Base-by-base conservation (phyloP, 1,284 basidiomycete species). In the Heliocybe sulcata region DNA sequence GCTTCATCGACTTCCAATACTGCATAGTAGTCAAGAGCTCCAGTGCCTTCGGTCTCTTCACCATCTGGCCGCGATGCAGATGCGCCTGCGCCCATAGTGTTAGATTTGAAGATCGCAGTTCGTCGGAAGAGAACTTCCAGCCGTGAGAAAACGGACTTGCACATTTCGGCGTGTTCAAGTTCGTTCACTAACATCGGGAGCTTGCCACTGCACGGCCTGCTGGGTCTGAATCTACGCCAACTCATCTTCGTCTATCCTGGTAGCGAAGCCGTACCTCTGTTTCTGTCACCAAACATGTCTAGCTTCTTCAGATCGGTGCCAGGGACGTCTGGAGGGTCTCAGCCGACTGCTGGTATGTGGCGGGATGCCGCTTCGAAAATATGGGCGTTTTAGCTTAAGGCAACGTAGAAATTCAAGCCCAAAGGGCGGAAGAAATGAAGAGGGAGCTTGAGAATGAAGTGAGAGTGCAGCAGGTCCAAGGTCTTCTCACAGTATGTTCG, bases 1-100 rank as follows among this genome's bases (percentile, higher is more conserved):
- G 83, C 80, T 64, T 94, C 90, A 45, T 84, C 82, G 0, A 95
- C 81, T 54, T 85, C 83, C 1, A 95, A 75, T 10, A 95, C 77
- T 55, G 86, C 74, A 66, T 95, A 95, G 68, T 94, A 95, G 66
- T 94, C 86, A 12, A 22, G 4, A 6, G 4, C 9, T 3, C 23
- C 56, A 1, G 64, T 59, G 12, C 57, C 59, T 1, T 68, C 63
- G 0, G 66, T 66, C 10, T 63, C 61, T 12, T 67, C 65, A 27
- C 60, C 63, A 26, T 61, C 60, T 45, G 67, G 65, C 35, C 72
- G 71, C 31, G 70, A 67, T 42, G 77, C 76, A 1, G 89, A 91
- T 69, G 82, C 83, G 31, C 77, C 69, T 31, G 87, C 86, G 35
- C 88, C 88, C 88, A 91, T 91, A 10, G 45, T 26, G 48, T 53